Evolutionary conservation across 257 asterid genomes (phyloP), one percentile per base, ranked within the genome.

Genomic region (Fraxinus americana): DNA sequence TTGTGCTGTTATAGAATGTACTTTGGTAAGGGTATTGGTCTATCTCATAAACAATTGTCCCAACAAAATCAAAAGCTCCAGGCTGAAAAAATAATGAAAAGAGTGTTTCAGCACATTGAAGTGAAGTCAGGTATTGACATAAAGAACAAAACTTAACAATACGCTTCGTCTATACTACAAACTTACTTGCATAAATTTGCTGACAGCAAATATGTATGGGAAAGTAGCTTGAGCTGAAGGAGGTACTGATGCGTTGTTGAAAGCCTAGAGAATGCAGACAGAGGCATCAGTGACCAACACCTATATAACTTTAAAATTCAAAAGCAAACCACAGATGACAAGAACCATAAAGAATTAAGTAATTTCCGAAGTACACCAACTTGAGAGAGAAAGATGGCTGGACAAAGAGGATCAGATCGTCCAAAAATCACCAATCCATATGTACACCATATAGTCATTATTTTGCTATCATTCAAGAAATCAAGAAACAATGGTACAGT

Each of bases 171-270:
- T 61, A 57, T 67, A 67, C 48, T 21, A 71, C 41, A 67, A 80
- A 39, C 75, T 83, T 84, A 93, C 99, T 95, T 96, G 99, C 80
- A 96, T 88, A 87, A 96, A 96, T 91, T 96, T 96, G 97, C 97
- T 96, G 72, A 96, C 90, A 43, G 86, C 94, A 80, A 90, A 96
- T 74, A 90, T 77, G 81, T 96, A 96, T 11, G 97, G 97, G 85
- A 91, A 94, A 25, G 98, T 78, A 71, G 99, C 97, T 87, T 96
- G 99, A 71, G 91, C 87, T n/a, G 93, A 91, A 81, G 96, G 88
- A 41, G 98, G 98, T 78, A 96, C 97, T 63, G 97, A 87, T 68
- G 98, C 97, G 54, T 92, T 93, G 85, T 87, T 92, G 66, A 92
- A 96, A 70, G 87, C 85, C 99, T 96, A 78, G 80, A 63, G 76